Base-by-base conservation (phyloP, 371 early-diverging fungal genomes). In the Mucor piriformis region DNA sequence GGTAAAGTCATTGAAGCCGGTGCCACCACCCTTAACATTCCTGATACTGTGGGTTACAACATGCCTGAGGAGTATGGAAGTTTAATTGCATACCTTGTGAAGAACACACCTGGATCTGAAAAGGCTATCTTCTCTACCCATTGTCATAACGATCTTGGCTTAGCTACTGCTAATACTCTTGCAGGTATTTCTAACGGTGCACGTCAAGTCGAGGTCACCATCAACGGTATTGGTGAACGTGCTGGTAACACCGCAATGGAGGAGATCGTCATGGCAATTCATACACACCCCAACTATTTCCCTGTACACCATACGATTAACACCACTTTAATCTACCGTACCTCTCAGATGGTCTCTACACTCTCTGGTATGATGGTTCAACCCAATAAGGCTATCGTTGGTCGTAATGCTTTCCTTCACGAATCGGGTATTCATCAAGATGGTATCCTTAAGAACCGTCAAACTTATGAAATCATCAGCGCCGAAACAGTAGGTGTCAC, bases 381-480 rank as follows among this genome's bases (percentile, higher is more conserved):
- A 71, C 86, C 95, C 27, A 96, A 97, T 86, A 97, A 97, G 80
- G 96, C 97, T 27, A 96, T 97, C 67, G 97, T 97, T 7, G 97
- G 97, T 33, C 88, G 90, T 57, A 97, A 97, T 63, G 97, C 97
- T n/a, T 97, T 97, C 68, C 82, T 95, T 62, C 97, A 97, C 74
- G 96, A 96, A 76, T 93, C 94, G 50, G 97, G 97, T 50, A 97
- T 97, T 70, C 97, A 97, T 76, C 97, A 97, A 74, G 97, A 97
- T 70, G 97, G 97, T 64, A 89, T 97, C 42, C 86, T 97, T 61
- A 97, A 97, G 82, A 87, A 95, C 82, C 87, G 91, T 65, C 83
- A 81, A 43, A 97, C 97, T 0, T 97, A 97, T 66, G 97, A 97
- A 75, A 97, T 97, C 64, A 96, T 97, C 62, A 84, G 87, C 44